Conservation (phyloP, 331 rosid genomes). For the Erythrophleum ivorense region DNA sequence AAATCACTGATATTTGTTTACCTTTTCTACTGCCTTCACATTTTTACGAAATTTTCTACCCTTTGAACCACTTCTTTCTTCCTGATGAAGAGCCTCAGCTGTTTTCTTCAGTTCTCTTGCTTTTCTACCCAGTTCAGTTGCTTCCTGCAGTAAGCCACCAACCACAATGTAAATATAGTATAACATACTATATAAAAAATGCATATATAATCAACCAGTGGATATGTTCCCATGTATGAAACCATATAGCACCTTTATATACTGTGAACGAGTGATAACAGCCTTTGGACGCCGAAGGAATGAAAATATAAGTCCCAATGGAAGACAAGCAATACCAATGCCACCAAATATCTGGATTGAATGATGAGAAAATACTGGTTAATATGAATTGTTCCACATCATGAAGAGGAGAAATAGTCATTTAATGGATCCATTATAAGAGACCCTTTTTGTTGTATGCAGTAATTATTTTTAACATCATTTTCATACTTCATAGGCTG, state of each 20-base stretch:
- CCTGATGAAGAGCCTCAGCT: slow-evolving; percentile 84
- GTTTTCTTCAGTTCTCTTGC: slow-evolving; percentile 95
- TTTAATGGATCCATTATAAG: slow-evolving; percentile 12
- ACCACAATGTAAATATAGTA: slow-evolving; percentile 29
- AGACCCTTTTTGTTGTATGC: slow-evolving; percentile 10
- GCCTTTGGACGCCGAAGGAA: slow-evolving; percentile 93
- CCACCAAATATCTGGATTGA: slow-evolving; percentile 88
- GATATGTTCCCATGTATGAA: background rate
- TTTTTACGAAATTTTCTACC: slow-evolving; percentile 95
- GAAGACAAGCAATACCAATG: slow-evolving; percentile 91
- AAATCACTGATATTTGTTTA: slow-evolving; percentile 36
- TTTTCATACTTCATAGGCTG: background rate
- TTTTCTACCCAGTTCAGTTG: slow-evolving; percentile 90
- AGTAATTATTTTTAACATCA: background rate
- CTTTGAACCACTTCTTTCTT: slow-evolving; percentile 90
- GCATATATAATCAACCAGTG: background rate
- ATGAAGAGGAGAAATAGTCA: background rate
- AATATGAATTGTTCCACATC: background rate
- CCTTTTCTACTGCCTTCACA: slow-evolving; percentile 92
- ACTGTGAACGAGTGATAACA: slow-evolving; percentile 96
- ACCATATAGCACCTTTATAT: slow-evolving; percentile 72
- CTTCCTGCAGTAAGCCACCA: slow-evolving; percentile 70
- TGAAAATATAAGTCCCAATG: slow-evolving; percentile 85
- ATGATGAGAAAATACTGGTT: slow-evolving; percentile 14
- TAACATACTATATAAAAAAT: slow-evolving; percentile 11